Base-by-base conservation (phyloP, 108 stramenopile species). In the Cyclostephanos tholiformis region DNA sequence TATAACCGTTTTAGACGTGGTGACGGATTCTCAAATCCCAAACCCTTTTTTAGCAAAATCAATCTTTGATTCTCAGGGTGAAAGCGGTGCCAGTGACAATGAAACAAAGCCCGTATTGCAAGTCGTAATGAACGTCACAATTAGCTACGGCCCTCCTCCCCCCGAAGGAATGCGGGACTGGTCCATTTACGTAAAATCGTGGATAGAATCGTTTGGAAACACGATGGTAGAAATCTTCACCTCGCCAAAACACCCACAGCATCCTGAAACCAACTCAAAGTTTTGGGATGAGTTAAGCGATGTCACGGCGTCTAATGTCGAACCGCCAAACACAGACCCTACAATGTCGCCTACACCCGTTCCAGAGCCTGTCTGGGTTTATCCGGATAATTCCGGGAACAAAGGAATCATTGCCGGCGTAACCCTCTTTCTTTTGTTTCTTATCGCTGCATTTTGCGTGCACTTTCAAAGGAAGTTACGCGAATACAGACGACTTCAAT, bases 161-260 rank as follows among this genome's bases (percentile, higher is more conserved):
- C 79, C 79, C 27, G 67, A 74, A 30, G 79, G 79, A 43, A 53
- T 51, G 67, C 63, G 79, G 16, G 79, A 80, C 63, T 80, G 79
- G 79, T 74, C 72, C 0, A 74, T 80, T 57, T 80, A 80, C 35
- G 16, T 80, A 11, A 80, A 80, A 32, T 69, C 79, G 17, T 80
- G 79, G 79, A 74, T 80, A 27, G 72, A 80, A 35, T 74, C 72
- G 9, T 80, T 80, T 50, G 79, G 79, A n/a, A 69, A 57, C 17
- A 80, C 79, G 2, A 17, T 80, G 27, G 79, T 74, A 26, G 79
- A 80, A 57, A 74, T 80, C 30, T 69, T 74, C 36, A 80, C 72
- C 27, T 80, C 79, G n/a, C 67, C 79, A 0, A 74, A 80, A 30
- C 72, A 80, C 64, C 61, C 63, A 26, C 79, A 80, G 67, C 79